These are phyloP conservation scores for Asterionellopsis glacialis DNA, from an alignment of 108 stramenopile species.

Conservation along the genomic window DNA sequence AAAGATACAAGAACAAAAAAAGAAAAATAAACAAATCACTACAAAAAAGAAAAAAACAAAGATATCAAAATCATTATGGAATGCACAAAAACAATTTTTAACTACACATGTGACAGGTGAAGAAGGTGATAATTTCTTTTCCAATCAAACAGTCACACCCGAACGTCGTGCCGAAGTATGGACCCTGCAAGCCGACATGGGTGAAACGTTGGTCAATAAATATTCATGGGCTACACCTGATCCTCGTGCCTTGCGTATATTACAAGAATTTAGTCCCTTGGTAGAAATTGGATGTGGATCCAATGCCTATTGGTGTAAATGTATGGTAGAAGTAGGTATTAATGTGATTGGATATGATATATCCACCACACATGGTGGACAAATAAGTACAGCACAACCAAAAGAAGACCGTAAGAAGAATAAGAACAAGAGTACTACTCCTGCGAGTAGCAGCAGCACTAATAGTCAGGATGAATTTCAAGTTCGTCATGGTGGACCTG, in stretches of 20 bases:
- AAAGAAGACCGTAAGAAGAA: not conserved
- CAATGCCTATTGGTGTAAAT: conserved; percentile 79
- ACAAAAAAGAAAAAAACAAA: too few species aligned
- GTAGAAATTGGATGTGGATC: conserved; percentile 85
- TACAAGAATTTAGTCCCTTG: conserved; percentile 62
- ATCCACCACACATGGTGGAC: conserved; percentile 49
- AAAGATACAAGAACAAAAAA: too few species aligned
- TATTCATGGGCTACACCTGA: conserved; percentile 84
- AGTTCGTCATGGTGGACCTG: conserved; percentile 55
- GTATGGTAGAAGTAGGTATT: conserved; percentile 43
- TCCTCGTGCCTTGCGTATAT: conserved; percentile 41
- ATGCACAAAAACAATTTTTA: conserved; percentile 40
- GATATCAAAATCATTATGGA: conserved; percentile 18
- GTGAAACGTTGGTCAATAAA: conserved; percentile 65
- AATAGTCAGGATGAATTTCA: conserved; percentile 7
- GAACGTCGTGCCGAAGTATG: conserved; percentile 71
- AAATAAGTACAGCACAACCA: conserved; percentile 12
- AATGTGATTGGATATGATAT: conserved; percentile 76
- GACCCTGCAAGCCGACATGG: conserved; percentile 75
- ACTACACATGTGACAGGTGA: conserved; percentile 25
- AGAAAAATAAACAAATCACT: too few species aligned
- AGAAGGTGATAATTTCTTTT: conserved; percentile 58
- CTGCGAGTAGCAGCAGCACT: conserved; percentile 5
- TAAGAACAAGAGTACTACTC: not conserved
- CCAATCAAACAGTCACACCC: conserved; percentile 30